Percentiles rank a stretch among this genome's conserved stretches.
Evolutionary conservation across 73 alveolate species (phyloP).

Genomic region (Effrenium voratum): DNA sequence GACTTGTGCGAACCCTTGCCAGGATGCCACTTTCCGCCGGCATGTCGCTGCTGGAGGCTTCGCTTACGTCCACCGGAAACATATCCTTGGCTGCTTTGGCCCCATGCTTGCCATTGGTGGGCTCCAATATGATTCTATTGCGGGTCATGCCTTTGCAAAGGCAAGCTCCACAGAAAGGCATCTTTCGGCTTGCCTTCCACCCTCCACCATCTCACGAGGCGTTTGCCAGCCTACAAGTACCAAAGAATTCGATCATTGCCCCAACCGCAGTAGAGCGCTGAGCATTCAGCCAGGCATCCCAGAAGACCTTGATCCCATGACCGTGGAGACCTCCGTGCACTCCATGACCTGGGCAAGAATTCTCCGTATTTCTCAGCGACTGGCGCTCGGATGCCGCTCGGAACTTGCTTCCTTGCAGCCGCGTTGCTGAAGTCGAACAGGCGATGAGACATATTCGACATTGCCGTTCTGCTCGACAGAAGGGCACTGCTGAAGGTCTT

Average conservation of each 20-base stretch:
- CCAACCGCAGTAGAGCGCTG: not conserved
- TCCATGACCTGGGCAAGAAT: slow-evolving; percentile 28
- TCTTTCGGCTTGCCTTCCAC: too few relatives aligned
- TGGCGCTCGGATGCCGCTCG: too few relatives aligned
- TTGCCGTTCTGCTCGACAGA: not conserved
- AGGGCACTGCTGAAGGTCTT: slow-evolving; percentile 57
- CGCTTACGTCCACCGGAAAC: slow-evolving; percentile 15
- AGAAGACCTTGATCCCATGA: slow-evolving; percentile 64
- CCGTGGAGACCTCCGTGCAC: slow-evolving; percentile 88
- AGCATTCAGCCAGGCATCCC: slow-evolving; percentile 22
- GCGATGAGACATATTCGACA: slow-evolving; percentile 13
- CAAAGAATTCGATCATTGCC: not conserved
- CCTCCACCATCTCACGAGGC: too few relatives aligned
- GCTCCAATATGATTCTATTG: too few relatives aligned
- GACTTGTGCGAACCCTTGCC: too few relatives aligned
- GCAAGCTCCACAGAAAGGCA: too few relatives aligned
- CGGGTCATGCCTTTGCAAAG: too few relatives aligned
- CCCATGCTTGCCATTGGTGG: too few relatives aligned
- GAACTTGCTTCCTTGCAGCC: slow-evolving; percentile 28
- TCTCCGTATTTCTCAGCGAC: not conserved
- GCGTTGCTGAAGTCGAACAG: slow-evolving; percentile 56
- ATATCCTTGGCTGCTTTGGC: slow-evolving; percentile 33
- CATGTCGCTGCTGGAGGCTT: slow-evolving; percentile 20
- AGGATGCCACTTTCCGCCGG: not conserved
- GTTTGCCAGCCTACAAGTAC: not conserved